Base-by-base conservation (phyloP, 306 rosid species). In the Quillaja saponaria region DNA sequence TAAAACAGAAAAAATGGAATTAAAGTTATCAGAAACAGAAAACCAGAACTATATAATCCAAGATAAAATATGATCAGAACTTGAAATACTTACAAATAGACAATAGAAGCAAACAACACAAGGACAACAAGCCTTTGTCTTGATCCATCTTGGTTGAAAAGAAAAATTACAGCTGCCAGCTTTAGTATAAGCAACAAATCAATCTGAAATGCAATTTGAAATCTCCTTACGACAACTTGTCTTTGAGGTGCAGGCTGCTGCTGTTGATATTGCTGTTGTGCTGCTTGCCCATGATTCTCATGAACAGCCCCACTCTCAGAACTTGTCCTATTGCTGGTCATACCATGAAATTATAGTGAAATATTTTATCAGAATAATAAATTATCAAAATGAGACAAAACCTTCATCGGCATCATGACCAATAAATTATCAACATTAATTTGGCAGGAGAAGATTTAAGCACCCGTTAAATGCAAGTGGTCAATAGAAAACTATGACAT, bases 131-230 rank as follows among this genome's bases (percentile, higher is more conserved):
- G 92, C 87, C 95, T 86, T 73, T 92, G 96, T 68, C 89, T 83
- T 17, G 99, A 92, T 50, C 96, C 99, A 74, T 92, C 96, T 89
- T 92, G 99, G 76, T 89, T 85, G 82, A 92, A 90, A 76, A 92
- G 72, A 75, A 85, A 87, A 67, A 92, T 83, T 48, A 92, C 95
- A 61, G 96, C 95, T 52, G 96, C 96, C 71, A 92, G 94, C 84
- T 92, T 92, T 71, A 89, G 28, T 74, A 92, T 89, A 49, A 92
- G 96, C 63, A 89, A 59, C 74, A 87, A 74, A 80, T 92, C 99
- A 64, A 92, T 84, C 81, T 85, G 99, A 78, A 92, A 79, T 21
- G 92, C 95, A 71, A 92, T 84, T 53, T 86, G 99, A 76, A 92
- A 92, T 63, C 96, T 84, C 79, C 96, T 81, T 0, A 81, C 84